Evolutionary conservation across 176 grass and related monocot genomes (phyloP), one percentile per base, ranked within the genome.

Genomic region (Zea mays): DNA sequence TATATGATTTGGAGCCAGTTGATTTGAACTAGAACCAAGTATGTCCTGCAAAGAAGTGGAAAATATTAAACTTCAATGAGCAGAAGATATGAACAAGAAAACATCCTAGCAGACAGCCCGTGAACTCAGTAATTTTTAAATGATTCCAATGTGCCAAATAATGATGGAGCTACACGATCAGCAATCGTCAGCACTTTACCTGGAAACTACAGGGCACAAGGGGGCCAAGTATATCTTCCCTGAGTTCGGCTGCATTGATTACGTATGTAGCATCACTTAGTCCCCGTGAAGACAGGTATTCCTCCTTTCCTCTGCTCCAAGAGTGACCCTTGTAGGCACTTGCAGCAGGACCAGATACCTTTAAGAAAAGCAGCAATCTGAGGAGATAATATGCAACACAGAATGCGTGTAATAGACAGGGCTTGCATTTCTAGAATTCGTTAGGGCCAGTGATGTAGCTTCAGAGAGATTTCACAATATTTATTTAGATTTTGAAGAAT

Each of bases 281-380:
- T 61, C 90, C 94, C 71, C 14, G 65, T 21, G 90, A 86, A 81
- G 85, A 66, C 55, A 93, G 65, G 20, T 87, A 91, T 50, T 91
- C 78, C 80, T 89, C 93, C 78, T 83, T 93, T 85, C 91, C 81
- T 87, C 78, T 93, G 67, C 33, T 84, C 79, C 90, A 97, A 68
- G 41, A 58, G 39, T 48, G 67, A 79, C 90, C 88, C 80, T 97
- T 97, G 77, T 89, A 93, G 61, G 84, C 93, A 90, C 93, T 97
- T 50, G 90, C 88, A 81, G 88, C 72, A 83, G 90, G 90, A 73
- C 85, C 76, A 66, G 72, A 84, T 65, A 97, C 88, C 90, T 97
- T 90, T 71, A 83, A 82, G 6, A 69, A 65, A 90, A 43, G 3
- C 21, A 85, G 48, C 35, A 76, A 72, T 81, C 8, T 81, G 58